phyloP scores from a whole-genome alignment of 148 eudicot genomes.

The Diospyros kaki region DNA sequence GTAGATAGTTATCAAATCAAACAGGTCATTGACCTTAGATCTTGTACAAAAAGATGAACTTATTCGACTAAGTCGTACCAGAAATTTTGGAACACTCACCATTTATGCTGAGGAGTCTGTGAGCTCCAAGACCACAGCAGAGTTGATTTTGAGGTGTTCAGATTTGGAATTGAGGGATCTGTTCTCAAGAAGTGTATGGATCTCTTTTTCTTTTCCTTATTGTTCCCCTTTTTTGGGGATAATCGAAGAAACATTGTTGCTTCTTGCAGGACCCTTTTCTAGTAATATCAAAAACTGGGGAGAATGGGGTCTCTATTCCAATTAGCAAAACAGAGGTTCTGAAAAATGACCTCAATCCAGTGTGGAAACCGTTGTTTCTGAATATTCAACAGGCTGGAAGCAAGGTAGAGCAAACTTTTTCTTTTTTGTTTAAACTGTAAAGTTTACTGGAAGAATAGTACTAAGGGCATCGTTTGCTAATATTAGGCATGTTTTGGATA shows the following conservation, averaged over 20 bases:
- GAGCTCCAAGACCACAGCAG: constrained; percentile 67
- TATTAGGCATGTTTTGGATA: neutral
- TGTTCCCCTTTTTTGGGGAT: too few relatives aligned
- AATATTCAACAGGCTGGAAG: constrained; percentile 76
- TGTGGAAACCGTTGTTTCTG: constrained; percentile 71
- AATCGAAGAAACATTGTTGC: constrained; percentile 1
- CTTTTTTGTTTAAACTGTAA: constrained; percentile 2
- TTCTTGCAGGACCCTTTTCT: constrained; percentile 86
- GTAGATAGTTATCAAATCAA: constrained; percentile 68
- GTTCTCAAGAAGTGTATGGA: constrained; percentile 87
- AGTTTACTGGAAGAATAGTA: neutral
- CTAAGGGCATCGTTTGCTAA: neutral
- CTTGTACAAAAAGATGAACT: constrained; percentile 48
- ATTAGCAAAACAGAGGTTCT: constrained; percentile 90
- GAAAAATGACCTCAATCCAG: constrained; percentile 75
- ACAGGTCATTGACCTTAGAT: constrained; percentile 53
- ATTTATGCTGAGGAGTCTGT: constrained; percentile 79
- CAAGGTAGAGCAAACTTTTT: constrained; percentile 51
- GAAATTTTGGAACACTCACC: constrained; percentile 58
- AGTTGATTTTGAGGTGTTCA: constrained; percentile 76
- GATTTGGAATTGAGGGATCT: constrained; percentile 87
- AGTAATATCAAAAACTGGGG: constrained; percentile 68
- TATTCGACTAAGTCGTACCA: constrained; percentile 33
- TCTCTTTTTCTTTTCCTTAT: constrained; percentile 13
- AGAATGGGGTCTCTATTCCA: constrained; percentile 64